Percentiles rank a stretch among this genome's conserved stretches.
Conservation (phyloP, 805 yeast species). For the Saccharomycopsis schoenii region DNA sequence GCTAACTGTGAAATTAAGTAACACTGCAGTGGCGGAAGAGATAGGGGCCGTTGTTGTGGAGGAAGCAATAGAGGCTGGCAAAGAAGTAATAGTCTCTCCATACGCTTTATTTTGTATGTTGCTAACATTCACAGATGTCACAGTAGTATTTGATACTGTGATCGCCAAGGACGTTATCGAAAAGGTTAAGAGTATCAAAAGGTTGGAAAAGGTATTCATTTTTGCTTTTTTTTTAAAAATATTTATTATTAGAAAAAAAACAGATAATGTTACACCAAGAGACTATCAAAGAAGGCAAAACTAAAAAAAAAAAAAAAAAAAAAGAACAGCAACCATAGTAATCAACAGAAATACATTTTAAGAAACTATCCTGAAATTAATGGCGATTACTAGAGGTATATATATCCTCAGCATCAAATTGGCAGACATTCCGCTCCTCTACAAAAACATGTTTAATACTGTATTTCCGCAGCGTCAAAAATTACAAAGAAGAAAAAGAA, state of each 20-base stretch:
- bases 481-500: not conserved
- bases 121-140: not conserved
- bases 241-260: not conserved
- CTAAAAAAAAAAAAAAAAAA: not conserved
- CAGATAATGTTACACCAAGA: not conserved
- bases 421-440: not conserved
- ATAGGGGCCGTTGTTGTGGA: not conserved
- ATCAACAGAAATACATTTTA: not conserved
- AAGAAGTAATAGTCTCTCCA: not conserved
- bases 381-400: not conserved
- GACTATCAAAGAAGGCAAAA: too few relatives aligned
- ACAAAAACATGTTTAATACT: not conserved
- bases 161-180: not conserved
- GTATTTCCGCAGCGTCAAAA: too few relatives aligned
- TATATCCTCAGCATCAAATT: not conserved
- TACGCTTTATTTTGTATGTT: slow-evolving; percentile 2
- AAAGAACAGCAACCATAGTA: not conserved
- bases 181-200: not conserved
- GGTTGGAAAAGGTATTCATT: not conserved
- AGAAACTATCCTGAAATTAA: not conserved
- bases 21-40: not conserved
- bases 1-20: not conserved
- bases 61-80: slow-evolving; percentile 3
- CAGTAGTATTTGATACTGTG: not conserved
- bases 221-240: not conserved